These are phyloP conservation scores for Tricholoma furcatifolium DNA, from an alignment of 768 basidiomycete genomes.

Conservation along the genomic window DNA sequence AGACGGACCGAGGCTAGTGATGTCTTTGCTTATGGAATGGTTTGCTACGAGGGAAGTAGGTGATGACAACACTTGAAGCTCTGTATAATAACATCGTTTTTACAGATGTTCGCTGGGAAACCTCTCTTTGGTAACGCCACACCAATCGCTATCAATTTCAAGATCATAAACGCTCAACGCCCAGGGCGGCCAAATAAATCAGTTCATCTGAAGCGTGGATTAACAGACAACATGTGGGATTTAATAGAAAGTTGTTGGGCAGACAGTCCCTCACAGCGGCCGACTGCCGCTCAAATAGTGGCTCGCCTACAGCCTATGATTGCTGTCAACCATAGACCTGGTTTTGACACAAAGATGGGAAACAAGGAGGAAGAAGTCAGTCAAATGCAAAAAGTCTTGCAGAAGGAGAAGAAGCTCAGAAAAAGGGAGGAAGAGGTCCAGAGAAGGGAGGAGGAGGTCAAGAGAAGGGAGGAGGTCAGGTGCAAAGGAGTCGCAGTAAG, in stretches of 20 bases:
- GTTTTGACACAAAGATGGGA: too few relatives aligned
- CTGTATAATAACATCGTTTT: neutral
- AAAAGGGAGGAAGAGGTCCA: slow-evolving; percentile 21
- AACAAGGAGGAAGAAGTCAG: too few relatives aligned
- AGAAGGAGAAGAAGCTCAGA: slow-evolving; percentile 20
- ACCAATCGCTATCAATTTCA: neutral
- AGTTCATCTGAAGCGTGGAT: neutral
- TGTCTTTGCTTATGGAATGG: slow-evolving; percentile 16
- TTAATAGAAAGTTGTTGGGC: slow-evolving; percentile 6
- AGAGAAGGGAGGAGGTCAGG: slow-evolving; percentile 24
- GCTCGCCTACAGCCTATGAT: neutral
- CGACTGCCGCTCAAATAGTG: neutral
- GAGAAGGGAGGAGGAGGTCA: slow-evolving; percentile 23
- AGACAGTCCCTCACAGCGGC: neutral
- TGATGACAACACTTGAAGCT: neutral
- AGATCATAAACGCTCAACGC: neutral
- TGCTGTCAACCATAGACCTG: neutral
- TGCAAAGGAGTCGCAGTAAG: too few relatives aligned
- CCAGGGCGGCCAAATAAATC: neutral
- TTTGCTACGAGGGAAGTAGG: neutral
- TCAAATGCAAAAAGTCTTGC: too few relatives aligned
- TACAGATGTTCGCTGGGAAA: neutral
- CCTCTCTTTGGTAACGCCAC: neutral
- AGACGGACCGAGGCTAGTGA: slow-evolving; percentile 1
- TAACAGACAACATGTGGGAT: neutral